phyloP scores from a whole-genome alignment of 176 grass and related monocot genomes.

The Canna indica region DNA sequence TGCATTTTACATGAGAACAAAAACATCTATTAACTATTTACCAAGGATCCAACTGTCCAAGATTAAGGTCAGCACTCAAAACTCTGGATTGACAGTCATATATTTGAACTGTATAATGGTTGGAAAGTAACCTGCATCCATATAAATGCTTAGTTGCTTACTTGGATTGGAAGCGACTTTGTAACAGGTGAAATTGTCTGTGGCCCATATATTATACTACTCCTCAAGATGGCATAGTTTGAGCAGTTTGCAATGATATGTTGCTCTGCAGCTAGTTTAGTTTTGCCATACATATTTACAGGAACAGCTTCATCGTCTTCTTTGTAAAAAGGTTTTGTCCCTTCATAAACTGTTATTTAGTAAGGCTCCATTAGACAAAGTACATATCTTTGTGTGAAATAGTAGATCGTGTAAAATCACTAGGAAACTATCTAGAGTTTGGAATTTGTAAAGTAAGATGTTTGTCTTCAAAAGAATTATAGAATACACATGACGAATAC shows the following conservation, averaged over 20 bases:
- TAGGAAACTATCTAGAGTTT: not conserved
- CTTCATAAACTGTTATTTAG: slow-evolving; percentile 72
- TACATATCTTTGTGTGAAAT: not conserved
- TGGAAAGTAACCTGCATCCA: too few relatives aligned
- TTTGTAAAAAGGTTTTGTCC: slow-evolving; percentile 81
- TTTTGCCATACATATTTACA: slow-evolving; percentile 85
- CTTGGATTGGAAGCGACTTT: slow-evolving; percentile 86
- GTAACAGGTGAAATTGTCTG: slow-evolving; percentile 80
- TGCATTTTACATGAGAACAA: too few relatives aligned
- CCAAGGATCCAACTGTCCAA: too few relatives aligned
- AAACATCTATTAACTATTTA: too few relatives aligned
- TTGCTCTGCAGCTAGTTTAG: slow-evolving; percentile 80
- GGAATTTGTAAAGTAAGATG: not conserved
- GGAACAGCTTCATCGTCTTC: slow-evolving; percentile 62
- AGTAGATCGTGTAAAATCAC: not conserved
- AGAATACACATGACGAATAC: not conserved
- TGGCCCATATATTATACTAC: slow-evolving; percentile 91
- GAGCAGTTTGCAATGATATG: slow-evolving; percentile 47
- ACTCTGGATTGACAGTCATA: too few relatives aligned
- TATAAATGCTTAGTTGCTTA: slow-evolving; percentile 6
- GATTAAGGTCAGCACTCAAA: too few relatives aligned
- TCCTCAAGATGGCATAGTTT: slow-evolving; percentile 80
- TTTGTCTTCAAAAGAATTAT: not conserved
- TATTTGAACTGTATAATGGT: too few relatives aligned
- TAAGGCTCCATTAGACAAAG: slow-evolving; percentile 6